Percentiles rank a stretch among this genome's conserved stretches.
phyloP scores from a whole-genome alignment of 108 stramenopile genomes.

The Fragilariopsis cylindrus region DNA sequence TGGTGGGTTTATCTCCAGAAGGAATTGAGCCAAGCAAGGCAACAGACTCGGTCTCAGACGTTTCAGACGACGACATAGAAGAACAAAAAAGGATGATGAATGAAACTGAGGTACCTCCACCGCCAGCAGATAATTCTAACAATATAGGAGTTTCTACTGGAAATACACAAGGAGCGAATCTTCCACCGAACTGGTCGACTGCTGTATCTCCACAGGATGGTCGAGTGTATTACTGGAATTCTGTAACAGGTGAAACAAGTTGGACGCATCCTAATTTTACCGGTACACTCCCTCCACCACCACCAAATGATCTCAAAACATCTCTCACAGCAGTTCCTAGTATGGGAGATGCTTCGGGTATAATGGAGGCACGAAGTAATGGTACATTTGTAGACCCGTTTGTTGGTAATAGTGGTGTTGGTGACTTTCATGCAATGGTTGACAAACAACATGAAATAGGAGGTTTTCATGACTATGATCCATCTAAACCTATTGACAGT shows the following conservation, averaged over 20 bases:
- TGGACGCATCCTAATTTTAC: conserved; percentile 43
- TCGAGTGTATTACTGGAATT: conserved; percentile 52
- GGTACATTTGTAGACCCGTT: not conserved
- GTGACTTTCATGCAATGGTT: not conserved
- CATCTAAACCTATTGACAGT: not conserved
- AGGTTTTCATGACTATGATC: conserved; percentile 9
- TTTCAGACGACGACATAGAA: too few species aligned
- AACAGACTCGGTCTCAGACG: too few species aligned
- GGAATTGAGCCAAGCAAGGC: too few species aligned
- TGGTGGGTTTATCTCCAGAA: too few species aligned
- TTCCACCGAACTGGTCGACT: conserved; percentile 34
- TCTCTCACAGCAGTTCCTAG: not conserved
- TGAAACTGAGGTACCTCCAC: not conserved
- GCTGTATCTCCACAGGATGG: conserved; percentile 49
- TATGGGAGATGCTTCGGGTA: conserved; percentile 1
- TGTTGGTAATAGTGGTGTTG: not conserved
- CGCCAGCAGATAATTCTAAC: not conserved
- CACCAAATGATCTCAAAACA: not conserved
- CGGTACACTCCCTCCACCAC: conserved; percentile 1
- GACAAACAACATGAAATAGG: not conserved
- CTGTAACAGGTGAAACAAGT: conserved; percentile 39
- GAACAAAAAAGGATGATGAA: too few species aligned
- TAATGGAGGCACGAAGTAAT: not conserved
- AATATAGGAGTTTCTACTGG: not conserved
- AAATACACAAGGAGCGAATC: not conserved